These are phyloP conservation scores for Nannizziopsis barbatae DNA, from an alignment of 2,329 filamentous ascomycete species.

Conservation along the genomic window DNA sequence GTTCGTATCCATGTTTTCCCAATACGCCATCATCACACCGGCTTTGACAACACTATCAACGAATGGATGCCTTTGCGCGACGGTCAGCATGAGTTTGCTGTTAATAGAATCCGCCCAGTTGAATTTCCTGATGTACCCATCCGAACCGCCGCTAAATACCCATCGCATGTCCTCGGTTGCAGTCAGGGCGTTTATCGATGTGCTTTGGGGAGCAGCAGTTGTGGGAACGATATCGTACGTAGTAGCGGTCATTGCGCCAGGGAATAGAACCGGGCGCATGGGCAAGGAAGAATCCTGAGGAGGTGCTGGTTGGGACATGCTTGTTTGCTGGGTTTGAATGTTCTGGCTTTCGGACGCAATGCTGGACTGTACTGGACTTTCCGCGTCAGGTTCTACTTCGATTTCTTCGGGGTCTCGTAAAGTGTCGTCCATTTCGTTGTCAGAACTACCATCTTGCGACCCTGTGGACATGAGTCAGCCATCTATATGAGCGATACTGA, in stretches of 20 bases:
- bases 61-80: conserved; percentile 91
- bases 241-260: conserved; percentile 65
- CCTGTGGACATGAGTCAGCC: conserved; percentile 20
- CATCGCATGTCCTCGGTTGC: conserved; percentile 89
- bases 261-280: conserved; percentile 53
- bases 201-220: conserved; percentile 90
- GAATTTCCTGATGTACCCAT: conserved; percentile 94
- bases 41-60: conserved; percentile 96
- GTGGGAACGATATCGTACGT: conserved; percentile 94
- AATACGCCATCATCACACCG: conserved; percentile 88
- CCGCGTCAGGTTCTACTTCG: conserved; percentile 20
- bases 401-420: conserved; percentile 34
- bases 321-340: conserved; percentile 37
- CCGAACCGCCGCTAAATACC: conserved; percentile 86
- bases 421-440: conserved; percentile 39
- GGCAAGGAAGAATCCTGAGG: conserved; percentile 23
- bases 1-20: conserved; percentile 91
- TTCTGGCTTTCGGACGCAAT: conserved; percentile 25
- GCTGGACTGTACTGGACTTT: conserved; percentile 32
- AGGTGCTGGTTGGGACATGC: conserved; percentile 39
- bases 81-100: conserved; percentile 82
- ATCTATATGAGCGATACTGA: too few relatives aligned
- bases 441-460: conserved; percentile 40
- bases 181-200: conserved; percentile 84
- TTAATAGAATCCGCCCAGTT: conserved; percentile 93